A percentile compares a stretch with the other conserved stretches of the same genome.
Evolutionary conservation across 108 stramenopile species (phyloP).

Genomic region (Nitzschia palea): DNA sequence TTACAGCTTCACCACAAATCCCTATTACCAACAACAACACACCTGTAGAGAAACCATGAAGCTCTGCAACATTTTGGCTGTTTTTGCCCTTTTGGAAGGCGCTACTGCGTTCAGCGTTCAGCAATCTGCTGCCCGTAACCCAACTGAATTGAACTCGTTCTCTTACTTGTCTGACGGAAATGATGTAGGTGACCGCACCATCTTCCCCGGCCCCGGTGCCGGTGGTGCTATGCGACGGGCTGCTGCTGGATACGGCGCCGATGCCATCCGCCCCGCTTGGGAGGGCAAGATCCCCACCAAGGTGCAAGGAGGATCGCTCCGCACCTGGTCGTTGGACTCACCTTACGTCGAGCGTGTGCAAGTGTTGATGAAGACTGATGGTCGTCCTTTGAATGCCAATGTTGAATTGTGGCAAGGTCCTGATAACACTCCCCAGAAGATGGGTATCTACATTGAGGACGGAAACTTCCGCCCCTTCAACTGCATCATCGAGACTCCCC

Average conservation of each 20-base stretch:
- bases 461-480: conserved; percentile 73
- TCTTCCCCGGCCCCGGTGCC: conserved; percentile 3
- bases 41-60: too few species aligned
- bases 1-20: too few species aligned
- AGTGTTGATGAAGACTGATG: conserved; percentile 68
- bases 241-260: neutral
- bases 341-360: conserved; percentile 59
- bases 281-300: conserved; percentile 8
- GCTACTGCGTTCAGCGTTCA: conserved; percentile 3
- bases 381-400: conserved; percentile 77
- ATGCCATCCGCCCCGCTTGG: conserved; percentile 2
- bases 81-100: conserved; percentile 6
- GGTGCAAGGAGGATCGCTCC: conserved; percentile 73
- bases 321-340: conserved; percentile 67
- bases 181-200: neutral
- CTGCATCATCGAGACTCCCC: conserved; percentile 73
- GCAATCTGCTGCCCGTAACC: neutral
- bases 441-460: conserved; percentile 82
- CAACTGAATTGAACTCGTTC: conserved; percentile 6
- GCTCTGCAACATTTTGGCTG: neutral
- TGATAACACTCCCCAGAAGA: conserved; percentile 80
- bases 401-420: conserved; percentile 79
- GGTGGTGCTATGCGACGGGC: neutral
- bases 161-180: neutral
- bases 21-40: too few species aligned